Percentiles rank a stretch among this genome's conserved stretches.
Evolutionary conservation across 2,329 filamentous ascomycete species (phyloP).

Genomic region (Trichoderma sp.): DNA sequence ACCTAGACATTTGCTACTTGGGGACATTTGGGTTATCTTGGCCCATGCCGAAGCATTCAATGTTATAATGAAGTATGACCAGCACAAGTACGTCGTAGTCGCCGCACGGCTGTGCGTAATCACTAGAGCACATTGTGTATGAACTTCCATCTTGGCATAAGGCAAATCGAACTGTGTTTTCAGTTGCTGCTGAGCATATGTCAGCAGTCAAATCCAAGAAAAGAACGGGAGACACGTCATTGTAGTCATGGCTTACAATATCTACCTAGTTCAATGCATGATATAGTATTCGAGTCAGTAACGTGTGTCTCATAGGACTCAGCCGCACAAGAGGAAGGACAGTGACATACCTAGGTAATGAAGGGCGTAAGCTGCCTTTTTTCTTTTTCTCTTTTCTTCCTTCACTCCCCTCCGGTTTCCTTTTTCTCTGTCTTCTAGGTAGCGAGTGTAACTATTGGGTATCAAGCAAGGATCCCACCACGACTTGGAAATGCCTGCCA

Average conservation of each 20-base stretch:
- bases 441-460: neutral
- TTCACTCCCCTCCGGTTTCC: neutral
- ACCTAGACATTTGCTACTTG: neutral
- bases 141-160: neutral
- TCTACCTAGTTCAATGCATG: neutral
- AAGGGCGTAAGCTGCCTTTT: neutral
- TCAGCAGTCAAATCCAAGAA: neutral
- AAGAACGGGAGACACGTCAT: neutral
- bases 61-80: slow-evolving; percentile 15
- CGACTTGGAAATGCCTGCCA: neutral
- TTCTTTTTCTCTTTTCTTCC: neutral
- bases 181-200: neutral
- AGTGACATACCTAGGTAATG: neutral
- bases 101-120: neutral
- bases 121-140: neutral
- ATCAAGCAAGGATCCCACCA: neutral
- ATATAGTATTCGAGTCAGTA: neutral
- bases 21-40: neutral
- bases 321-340: neutral
- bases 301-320: neutral
- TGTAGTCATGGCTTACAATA: neutral
- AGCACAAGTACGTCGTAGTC: neutral
- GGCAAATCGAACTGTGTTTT: neutral
- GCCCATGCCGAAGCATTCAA: neutral
- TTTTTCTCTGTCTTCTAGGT: neutral